Conservation (phyloP, 345 rosid genomes). For the Acer campestre region DNA sequence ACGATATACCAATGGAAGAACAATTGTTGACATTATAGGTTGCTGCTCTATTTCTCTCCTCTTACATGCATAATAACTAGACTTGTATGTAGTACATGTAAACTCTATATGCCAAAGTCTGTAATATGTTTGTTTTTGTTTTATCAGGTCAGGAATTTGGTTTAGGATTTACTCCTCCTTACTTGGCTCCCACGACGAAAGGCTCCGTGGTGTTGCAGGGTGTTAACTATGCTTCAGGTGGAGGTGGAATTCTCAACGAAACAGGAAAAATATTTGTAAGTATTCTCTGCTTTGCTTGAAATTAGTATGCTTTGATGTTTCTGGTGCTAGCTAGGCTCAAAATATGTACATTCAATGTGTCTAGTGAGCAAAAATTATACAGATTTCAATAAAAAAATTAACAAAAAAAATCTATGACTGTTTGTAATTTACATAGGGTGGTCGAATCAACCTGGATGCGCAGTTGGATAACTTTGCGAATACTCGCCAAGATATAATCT, state of each 20-base stretch:
- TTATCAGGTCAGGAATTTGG: slow-evolving; percentile 54
- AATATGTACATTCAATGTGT: too few species aligned
- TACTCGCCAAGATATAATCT: slow-evolving; percentile 48
- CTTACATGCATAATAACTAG: background rate
- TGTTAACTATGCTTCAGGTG: slow-evolving; percentile 86
- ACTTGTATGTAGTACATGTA: too few species aligned
- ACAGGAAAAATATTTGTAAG: slow-evolving; percentile 80
- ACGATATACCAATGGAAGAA: slow-evolving; percentile 78
- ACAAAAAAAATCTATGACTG: background rate
- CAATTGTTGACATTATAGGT: slow-evolving; percentile 77
- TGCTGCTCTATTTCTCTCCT: background rate
- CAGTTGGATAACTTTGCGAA: slow-evolving; percentile 59
- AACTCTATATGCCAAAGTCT: too few species aligned
- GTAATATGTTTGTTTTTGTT: background rate
- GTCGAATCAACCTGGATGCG: slow-evolving; percentile 64
- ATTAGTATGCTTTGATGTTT: background rate
- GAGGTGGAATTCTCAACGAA: slow-evolving; percentile 70
- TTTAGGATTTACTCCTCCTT: slow-evolving; percentile 58
- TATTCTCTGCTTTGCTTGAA: background rate
- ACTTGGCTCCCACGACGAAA: slow-evolving; percentile 65
- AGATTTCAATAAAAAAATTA: too few species aligned
- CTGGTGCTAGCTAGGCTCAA: background rate
- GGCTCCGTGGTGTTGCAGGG: slow-evolving; percentile 57
- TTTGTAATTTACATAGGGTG: slow-evolving; percentile 42
- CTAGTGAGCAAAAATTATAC: too few species aligned